These are phyloP conservation scores for Phoenix dactylifera DNA, from an alignment of 176 grass and related monocot species.

Conservation along the genomic window DNA sequence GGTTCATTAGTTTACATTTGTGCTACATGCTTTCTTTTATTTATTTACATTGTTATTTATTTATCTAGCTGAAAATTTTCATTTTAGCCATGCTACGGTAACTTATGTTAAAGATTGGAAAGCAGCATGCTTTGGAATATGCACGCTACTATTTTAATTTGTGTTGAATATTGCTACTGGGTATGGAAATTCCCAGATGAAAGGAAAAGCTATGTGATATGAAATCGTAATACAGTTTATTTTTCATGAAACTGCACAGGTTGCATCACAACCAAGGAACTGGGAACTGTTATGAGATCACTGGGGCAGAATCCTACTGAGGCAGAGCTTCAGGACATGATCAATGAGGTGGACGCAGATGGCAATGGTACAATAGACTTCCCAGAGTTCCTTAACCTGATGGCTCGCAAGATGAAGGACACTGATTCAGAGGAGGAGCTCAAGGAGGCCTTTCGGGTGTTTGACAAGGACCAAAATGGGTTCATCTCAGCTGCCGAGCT, in stretches of 20 bases:
- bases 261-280: conserved; percentile 51
- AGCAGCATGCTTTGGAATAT: not conserved
- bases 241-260: conserved; percentile 21
- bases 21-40: too few relatives aligned
- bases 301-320: conserved; percentile 57
- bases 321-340: conserved; percentile 49
- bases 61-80: too few relatives aligned
- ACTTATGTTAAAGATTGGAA: too few relatives aligned
- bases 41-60: too few relatives aligned
- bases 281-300: conserved; percentile 51
- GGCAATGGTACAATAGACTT: conserved; percentile 45
- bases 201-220: not conserved
- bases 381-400: conserved; percentile 43
- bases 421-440: conserved; percentile 47
- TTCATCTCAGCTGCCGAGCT: conserved; percentile 73
- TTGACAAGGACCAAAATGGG: conserved; percentile 74
- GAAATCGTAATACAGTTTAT: not conserved
- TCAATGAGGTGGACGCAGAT: conserved; percentile 44
- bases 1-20: too few relatives aligned
- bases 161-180: not conserved
- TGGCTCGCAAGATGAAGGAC: conserved; percentile 38
- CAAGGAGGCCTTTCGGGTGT: conserved; percentile 64
- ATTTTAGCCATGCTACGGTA: too few relatives aligned
- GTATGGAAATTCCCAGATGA: not conserved
- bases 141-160: not conserved